Percentiles rank a stretch among this genome's conserved stretches.
Conservation (phyloP, 495 filamentous ascomycete genomes). For the Talaromyces trachyspermus region DNA sequence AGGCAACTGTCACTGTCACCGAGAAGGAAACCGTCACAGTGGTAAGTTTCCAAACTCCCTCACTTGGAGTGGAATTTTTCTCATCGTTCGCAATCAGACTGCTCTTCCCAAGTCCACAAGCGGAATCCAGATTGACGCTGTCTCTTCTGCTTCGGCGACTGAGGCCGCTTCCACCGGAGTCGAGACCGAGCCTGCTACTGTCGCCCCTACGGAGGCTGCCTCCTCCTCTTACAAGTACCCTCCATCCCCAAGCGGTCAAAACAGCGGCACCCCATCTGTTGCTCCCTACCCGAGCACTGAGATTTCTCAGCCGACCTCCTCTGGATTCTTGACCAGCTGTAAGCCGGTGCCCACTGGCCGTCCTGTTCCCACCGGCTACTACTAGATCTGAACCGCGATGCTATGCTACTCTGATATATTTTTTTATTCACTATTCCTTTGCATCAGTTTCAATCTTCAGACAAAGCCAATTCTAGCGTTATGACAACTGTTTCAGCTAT, state of each 20-base stretch:
- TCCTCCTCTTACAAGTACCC: conserved; percentile 13
- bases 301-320: conserved; percentile 24
- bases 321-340: conserved; percentile 30
- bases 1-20: conserved; percentile 32
- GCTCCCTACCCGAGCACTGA: conserved; percentile 18
- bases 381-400: conserved; percentile 3
- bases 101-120: neutral
- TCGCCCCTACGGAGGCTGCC: neutral
- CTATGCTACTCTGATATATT: too few species aligned
- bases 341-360: conserved; percentile 13
- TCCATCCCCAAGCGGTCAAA: conserved; percentile 18
- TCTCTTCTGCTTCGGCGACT: too few species aligned
- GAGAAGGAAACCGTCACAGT: conserved; percentile 34
- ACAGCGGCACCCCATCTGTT: conserved; percentile 25
- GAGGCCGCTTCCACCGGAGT: too few species aligned
- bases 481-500: neutral
- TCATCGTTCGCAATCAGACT: conserved; percentile 1
- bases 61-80: too few species aligned
- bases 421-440: too few species aligned
- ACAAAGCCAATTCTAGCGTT: too few species aligned
- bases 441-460: too few species aligned
- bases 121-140: neutral
- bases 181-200: neutral
- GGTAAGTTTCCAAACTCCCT: conserved; percentile 33
- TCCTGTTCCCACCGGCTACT: neutral